Conservation (phyloP, 495 filamentous ascomycete genomes). For the Parachaetomium inaequale region DNA sequence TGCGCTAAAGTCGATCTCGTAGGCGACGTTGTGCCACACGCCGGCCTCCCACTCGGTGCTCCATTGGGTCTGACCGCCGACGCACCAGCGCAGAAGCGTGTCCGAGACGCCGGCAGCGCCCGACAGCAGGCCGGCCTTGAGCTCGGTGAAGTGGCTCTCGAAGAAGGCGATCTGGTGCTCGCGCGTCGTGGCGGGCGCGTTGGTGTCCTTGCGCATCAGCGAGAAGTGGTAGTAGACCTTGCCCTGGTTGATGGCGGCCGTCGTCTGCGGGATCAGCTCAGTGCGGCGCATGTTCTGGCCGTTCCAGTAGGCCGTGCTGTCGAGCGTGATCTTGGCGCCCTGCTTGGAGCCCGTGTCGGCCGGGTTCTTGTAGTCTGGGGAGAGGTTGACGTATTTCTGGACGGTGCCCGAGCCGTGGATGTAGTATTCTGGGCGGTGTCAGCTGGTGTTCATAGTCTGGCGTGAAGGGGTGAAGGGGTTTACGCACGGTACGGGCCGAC, state of each 20-base stretch:
- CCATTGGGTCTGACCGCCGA: constrained; percentile 43
- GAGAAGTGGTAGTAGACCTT: constrained; percentile 69
- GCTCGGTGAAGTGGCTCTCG: constrained; percentile 71
- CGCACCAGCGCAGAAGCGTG: constrained; percentile 42
- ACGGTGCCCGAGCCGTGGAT: constrained; percentile 60
- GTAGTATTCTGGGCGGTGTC: constrained; percentile 52
- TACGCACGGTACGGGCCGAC: constrained; percentile 54
- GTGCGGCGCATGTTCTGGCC: constrained; percentile 55
- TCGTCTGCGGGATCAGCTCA: constrained; percentile 68
- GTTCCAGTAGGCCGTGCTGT: constrained; percentile 59
- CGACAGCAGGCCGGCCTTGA: constrained; percentile 65
- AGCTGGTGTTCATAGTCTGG: background rate
- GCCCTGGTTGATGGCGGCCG: constrained; percentile 56
- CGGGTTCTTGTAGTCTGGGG: constrained; percentile 59
- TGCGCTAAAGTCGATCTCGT: constrained; percentile 60
- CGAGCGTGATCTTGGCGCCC: constrained; percentile 66
- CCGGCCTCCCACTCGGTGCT: constrained; percentile 48
- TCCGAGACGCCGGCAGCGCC: constrained; percentile 55
- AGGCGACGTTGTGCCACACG: constrained; percentile 77
- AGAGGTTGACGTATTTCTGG: constrained; percentile 56
- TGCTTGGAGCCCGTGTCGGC: constrained; percentile 58
- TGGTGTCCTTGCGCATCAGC: constrained; percentile 55
- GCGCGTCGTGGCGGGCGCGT: constrained; percentile 56
- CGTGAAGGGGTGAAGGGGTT: background rate
- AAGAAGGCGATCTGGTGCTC: constrained; percentile 79